phyloP scores from a whole-genome alignment of 2,329 filamentous ascomycete species.

The Sclerotinia spermophila region DNA sequence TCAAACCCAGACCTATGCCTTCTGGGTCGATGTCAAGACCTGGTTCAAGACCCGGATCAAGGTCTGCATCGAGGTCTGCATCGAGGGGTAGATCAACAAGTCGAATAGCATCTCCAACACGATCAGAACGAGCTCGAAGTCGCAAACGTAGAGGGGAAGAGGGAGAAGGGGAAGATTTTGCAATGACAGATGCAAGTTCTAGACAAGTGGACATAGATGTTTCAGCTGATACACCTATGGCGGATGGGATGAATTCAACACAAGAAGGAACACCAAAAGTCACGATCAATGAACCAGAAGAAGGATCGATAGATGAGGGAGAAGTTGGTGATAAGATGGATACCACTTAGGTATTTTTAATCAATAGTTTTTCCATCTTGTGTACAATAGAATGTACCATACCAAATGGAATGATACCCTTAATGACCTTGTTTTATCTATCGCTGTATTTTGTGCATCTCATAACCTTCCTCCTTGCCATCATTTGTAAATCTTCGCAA shows the following conservation, averaged over 20 bases:
- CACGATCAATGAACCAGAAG: slow-evolving; percentile 46
- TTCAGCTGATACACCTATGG: slow-evolving; percentile 33
- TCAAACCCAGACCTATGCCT: slow-evolving; percentile 36
- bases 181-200: slow-evolving; percentile 53
- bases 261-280: slow-evolving; percentile 45
- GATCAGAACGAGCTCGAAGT: slow-evolving; percentile 26
- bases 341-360: slow-evolving; percentile 42
- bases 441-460: background rate
- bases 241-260: slow-evolving; percentile 25
- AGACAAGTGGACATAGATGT: slow-evolving; percentile 39
- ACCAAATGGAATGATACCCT: slow-evolving; percentile 32
- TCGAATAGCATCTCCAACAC: slow-evolving; percentile 39
- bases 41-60: slow-evolving; percentile 32
- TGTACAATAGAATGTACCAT: slow-evolving; percentile 33
- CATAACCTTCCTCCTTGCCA: background rate
- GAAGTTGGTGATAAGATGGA: slow-evolving; percentile 61
- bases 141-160: slow-evolving; percentile 6
- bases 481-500: slow-evolving; percentile 2
- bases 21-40: slow-evolving; percentile 40
- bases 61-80: slow-evolving; percentile 40
- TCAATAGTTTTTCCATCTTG: slow-evolving; percentile 5
- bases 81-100: slow-evolving; percentile 42
- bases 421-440: background rate
- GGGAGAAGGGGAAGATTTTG: slow-evolving; percentile 53
- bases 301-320: slow-evolving; percentile 37